Conservation (phyloP, 1,139 yeast genomes). For the Arxiozyma bovina region DNA sequence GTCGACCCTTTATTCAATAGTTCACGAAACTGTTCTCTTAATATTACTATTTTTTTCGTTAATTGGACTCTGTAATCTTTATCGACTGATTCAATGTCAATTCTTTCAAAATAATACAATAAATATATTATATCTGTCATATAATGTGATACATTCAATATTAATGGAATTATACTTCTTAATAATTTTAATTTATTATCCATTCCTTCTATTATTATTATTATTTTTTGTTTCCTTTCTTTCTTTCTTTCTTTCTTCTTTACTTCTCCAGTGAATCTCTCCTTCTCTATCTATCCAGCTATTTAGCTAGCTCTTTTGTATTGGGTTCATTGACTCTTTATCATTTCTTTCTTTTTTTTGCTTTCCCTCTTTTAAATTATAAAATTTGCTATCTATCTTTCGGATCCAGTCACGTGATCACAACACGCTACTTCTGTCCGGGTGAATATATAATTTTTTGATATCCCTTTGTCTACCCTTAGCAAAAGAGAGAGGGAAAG, state of each 20-base stretch:
- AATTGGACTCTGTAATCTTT: background rate
- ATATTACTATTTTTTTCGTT: slow-evolving; percentile 5
- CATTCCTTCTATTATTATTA: slow-evolving; percentile 2
- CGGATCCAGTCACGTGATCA: too few relatives aligned
- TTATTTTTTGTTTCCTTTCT: background rate
- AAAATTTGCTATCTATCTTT: too few relatives aligned
- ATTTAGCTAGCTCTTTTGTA: too few relatives aligned
- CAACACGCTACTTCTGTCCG: too few relatives aligned
- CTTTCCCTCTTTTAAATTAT: too few relatives aligned
- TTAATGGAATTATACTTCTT: slow-evolving; percentile 15
- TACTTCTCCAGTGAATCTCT: too few relatives aligned
- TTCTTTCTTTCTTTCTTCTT: slow-evolving; percentile 10
- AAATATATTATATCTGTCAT: slow-evolving; percentile 20
- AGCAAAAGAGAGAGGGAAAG: too few relatives aligned
- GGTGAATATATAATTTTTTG: too few relatives aligned
- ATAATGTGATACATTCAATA: slow-evolving; percentile 18
- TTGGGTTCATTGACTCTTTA: too few relatives aligned
- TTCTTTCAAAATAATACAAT: slow-evolving; percentile 12
- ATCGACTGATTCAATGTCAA: background rate
- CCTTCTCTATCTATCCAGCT: background rate
- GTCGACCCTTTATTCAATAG: slow-evolving; percentile 3
- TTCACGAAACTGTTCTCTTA: slow-evolving; percentile 8
- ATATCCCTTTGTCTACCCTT: too few relatives aligned
- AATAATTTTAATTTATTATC: slow-evolving; percentile 10
- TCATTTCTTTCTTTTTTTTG: too few relatives aligned